phyloP scores from a whole-genome alignment of 108 stramenopile species.

The Mediolabrus comicus region DNA sequence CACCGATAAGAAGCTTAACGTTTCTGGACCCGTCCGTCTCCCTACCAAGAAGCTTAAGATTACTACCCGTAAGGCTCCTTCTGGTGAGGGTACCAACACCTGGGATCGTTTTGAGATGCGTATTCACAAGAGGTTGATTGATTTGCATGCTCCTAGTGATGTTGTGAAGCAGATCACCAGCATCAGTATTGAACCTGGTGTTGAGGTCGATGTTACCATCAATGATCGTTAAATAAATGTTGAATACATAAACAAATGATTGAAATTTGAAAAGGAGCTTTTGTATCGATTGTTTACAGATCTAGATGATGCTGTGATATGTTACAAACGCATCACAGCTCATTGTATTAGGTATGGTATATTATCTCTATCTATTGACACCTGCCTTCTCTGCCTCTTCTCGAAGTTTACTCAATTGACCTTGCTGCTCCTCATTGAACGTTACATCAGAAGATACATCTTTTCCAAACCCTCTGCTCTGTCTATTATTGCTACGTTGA shows the following conservation, averaged over 20 bases:
- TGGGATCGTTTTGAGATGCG: constrained; percentile 99
- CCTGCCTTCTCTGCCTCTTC: not conserved
- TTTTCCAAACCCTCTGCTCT: not conserved
- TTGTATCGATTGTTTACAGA: too few species aligned
- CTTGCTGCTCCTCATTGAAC: not conserved
- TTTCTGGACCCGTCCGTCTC: constrained; percentile 96
- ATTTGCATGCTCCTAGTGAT: constrained; percentile 95
- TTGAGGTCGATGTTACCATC: constrained; percentile 97
- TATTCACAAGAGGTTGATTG: constrained; percentile 99
- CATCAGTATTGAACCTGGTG: constrained; percentile 98
- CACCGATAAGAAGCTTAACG: constrained; percentile 92
- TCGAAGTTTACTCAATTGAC: not conserved
- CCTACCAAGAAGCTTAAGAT: constrained; percentile 97
- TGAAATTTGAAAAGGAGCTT: not conserved
- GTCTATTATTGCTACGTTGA: not conserved
- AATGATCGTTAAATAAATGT: constrained; percentile 70
- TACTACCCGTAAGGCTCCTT: constrained; percentile 99
- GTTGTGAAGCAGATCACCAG: constrained; percentile 98
- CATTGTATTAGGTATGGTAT: not conserved
- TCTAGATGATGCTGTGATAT: too few species aligned
- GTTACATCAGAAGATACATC: not conserved
- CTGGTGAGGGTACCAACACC: constrained; percentile 99
- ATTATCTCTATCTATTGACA: not conserved
- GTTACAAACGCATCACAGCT: too few species aligned
- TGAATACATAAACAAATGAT: constrained; percentile 1